Percentiles rank a stretch among this genome's conserved stretches.
phyloP scores from a whole-genome alignment of 1,284 basidiomycete genomes.

The Athelia sp. region DNA sequence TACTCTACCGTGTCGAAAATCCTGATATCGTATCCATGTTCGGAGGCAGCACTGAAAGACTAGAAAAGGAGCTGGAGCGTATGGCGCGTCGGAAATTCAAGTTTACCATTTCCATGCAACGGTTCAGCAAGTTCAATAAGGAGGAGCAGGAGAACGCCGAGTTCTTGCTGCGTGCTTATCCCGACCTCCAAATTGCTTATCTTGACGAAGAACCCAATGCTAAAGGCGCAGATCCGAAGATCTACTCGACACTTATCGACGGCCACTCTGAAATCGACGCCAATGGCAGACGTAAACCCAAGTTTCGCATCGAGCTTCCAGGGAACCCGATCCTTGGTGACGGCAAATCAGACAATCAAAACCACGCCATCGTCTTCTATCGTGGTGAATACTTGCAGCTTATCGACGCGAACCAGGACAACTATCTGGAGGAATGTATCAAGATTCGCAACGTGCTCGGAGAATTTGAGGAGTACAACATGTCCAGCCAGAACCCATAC shows the following conservation, averaged over 20 bases:
- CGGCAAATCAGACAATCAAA: conserved; percentile 99
- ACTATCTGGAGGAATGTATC: conserved; percentile 98
- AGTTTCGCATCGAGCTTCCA: conserved; percentile 97
- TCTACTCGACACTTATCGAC: conserved; percentile 95
- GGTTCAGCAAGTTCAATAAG: conserved; percentile 99
- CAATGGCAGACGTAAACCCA: conserved; percentile 89
- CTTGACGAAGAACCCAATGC: conserved; percentile 92
- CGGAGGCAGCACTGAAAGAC: conserved; percentile 94
- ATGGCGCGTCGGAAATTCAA: conserved; percentile 99
- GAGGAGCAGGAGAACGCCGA: conserved; percentile 99
- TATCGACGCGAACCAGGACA: conserved; percentile 99
- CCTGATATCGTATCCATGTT: conserved; percentile 98
- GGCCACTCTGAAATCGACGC: conserved; percentile 94
- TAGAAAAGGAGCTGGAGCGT: conserved; percentile 94
- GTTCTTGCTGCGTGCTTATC: conserved; percentile 96
- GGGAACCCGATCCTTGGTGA: conserved; percentile 99
- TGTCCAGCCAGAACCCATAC: conserved; percentile 93
- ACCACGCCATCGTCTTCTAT: conserved; percentile 99
- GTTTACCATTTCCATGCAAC: conserved; percentile 98
- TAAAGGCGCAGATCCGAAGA: conserved; percentile 84
- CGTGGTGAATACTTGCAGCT: conserved; percentile 98
- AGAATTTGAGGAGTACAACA: conserved; percentile 94
- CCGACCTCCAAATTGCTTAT: conserved; percentile 97
- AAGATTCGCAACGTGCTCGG: conserved; percentile 98
- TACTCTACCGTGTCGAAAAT: conserved; percentile 98